Evolutionary conservation across 2,329 filamentous ascomycete species (phyloP).

Genomic region (Trichoderma sp.): DNA sequence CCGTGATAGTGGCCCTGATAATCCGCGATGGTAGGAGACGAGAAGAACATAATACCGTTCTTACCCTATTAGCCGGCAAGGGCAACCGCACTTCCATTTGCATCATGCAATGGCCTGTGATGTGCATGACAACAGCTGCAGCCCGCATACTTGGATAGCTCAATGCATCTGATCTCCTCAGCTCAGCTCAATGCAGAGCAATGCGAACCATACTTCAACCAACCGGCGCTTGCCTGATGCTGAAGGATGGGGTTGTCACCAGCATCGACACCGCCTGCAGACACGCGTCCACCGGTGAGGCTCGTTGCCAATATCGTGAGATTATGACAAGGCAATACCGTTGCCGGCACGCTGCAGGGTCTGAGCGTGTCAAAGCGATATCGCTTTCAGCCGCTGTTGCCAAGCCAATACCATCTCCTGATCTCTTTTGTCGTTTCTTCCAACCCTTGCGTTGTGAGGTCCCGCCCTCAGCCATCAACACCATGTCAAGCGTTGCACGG

Average conservation of each 20-base stretch:
- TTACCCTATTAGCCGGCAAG: neutral
- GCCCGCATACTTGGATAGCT: neutral
- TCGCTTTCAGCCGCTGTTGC: slow-evolving; percentile 15
- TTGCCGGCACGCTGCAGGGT: neutral
- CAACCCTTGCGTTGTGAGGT: slow-evolving; percentile 22
- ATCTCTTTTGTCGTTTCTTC: neutral
- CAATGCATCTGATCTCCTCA: neutral
- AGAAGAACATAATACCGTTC: neutral
- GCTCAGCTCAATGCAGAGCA: neutral
- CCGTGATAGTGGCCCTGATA: neutral
- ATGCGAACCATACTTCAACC: neutral
- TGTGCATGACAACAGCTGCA: neutral
- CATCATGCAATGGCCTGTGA: neutral
- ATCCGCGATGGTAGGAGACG: neutral
- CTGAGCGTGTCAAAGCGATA: slow-evolving; percentile 18
- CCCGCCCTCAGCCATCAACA: neutral
- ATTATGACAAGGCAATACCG: neutral
- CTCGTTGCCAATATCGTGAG: slow-evolving; percentile 20
- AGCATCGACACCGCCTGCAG: neutral
- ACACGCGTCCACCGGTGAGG: neutral
- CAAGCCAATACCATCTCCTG: slow-evolving; percentile 1
- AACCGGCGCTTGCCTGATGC: neutral
- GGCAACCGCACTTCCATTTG: slow-evolving; percentile 2
- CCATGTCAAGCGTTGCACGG: slow-evolving; percentile 4
- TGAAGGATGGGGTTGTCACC: neutral